Conservation (phyloP, 192 early-diverging fungal species). For the Backusella luteola region DNA sequence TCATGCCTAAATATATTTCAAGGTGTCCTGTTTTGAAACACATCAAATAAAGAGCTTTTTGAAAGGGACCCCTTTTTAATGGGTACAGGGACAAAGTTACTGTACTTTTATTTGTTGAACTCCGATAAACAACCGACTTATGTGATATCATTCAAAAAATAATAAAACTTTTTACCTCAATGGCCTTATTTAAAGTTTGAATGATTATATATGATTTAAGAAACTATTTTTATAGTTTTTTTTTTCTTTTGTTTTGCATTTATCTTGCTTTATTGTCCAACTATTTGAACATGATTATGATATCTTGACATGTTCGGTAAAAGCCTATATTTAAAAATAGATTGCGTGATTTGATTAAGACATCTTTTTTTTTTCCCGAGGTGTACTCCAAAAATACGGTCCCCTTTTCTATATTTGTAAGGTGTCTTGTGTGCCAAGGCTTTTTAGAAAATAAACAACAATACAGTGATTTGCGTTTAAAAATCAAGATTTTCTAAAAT, state of each 20-base stretch:
- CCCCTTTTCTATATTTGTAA: background rate
- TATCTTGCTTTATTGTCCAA: background rate
- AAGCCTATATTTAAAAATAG: background rate
- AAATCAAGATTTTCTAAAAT: too few species aligned
- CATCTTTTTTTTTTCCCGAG: background rate
- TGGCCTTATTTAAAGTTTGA: background rate
- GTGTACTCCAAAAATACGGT: background rate
- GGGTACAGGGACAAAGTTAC: background rate
- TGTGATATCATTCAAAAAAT: background rate
- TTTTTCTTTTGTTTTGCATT: background rate
- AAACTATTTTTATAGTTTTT: background rate
- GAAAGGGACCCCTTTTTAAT: background rate
- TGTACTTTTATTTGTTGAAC: background rate
- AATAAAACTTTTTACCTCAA: background rate
- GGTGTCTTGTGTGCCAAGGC: background rate
- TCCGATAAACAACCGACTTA: background rate
- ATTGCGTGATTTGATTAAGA: background rate
- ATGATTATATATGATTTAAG: background rate
- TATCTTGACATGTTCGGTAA: background rate
- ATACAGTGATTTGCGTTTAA: background rate
- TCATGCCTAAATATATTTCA: background rate
- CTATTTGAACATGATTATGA: background rate
- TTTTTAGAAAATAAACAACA: background rate
- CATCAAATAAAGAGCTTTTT: background rate
- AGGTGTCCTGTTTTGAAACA: background rate